Conservation (phyloP, 768 basidiomycete genomes). For the Mycena metata region DNA sequence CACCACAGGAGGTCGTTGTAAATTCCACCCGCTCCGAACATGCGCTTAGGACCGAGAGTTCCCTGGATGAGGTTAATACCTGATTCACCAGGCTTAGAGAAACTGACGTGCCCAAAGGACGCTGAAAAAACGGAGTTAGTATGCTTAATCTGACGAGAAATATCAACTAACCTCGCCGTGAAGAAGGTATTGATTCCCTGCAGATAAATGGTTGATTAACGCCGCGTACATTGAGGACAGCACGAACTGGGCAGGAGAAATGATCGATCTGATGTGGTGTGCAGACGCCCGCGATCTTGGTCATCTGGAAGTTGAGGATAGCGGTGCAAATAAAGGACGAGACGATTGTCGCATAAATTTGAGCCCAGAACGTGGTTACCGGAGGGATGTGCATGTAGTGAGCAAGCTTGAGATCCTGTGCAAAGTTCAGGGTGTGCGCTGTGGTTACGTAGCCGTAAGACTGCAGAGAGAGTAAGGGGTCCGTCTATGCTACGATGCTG, state of each 20-base stretch:
- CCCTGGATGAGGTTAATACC: conserved; percentile 30
- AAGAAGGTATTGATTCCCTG: conserved; percentile 51
- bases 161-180: conserved; percentile 42
- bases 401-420: conserved; percentile 48
- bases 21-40: conserved; percentile 50
- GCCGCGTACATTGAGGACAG: no score
- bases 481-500: not conserved
- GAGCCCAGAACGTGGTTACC: conserved; percentile 51
- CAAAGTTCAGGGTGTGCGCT: conserved; percentile 45
- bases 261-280: conserved; percentile 45
- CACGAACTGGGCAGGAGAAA: conserved; percentile 51
- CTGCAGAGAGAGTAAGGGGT: conserved; percentile 20
- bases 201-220: no score
- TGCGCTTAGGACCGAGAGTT: conserved; percentile 49
- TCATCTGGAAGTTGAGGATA: conserved; percentile 48
- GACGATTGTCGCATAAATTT: conserved; percentile 52
- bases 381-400: conserved; percentile 52
- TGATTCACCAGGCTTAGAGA: not conserved
- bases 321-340: conserved; percentile 46
- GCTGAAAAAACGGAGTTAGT: conserved; percentile 26
- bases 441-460: conserved; percentile 50
- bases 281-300: conserved; percentile 51
- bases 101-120: conserved; percentile 43
- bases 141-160: not conserved
- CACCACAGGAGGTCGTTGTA: conserved; percentile 42